Percentiles rank a stretch among this genome's conserved stretches.
Evolutionary conservation across 2,329 filamentous ascomycete genomes (phyloP).

Genomic region (Scytalidium lignicola): DNA sequence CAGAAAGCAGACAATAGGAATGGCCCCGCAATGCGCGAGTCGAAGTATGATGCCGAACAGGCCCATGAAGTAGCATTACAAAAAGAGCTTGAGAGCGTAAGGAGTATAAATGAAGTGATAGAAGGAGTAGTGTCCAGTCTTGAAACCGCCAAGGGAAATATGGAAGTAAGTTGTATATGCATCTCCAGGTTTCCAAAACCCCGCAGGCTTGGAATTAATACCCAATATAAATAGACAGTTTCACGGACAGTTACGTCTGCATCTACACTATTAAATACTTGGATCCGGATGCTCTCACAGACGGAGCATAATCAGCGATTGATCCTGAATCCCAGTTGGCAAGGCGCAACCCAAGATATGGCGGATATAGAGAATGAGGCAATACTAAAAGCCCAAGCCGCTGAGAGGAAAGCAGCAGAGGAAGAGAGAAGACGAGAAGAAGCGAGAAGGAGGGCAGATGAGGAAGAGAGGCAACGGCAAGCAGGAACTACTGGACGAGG

Average conservation of each 20-base stretch:
- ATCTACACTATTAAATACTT: slow-evolving; percentile 85
- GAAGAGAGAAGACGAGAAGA: slow-evolving; percentile 75
- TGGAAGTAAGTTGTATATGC: slow-evolving; percentile 52
- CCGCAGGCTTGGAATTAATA: slow-evolving; percentile 7
- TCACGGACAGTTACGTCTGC: slow-evolving; percentile 80
- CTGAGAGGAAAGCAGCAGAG: slow-evolving; percentile 70
- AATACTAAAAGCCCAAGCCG: slow-evolving; percentile 66
- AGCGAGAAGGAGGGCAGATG: slow-evolving; percentile 56
- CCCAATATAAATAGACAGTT: slow-evolving; percentile 57
- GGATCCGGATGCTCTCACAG: slow-evolving; percentile 92
- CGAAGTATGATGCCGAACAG: slow-evolving; percentile 58
- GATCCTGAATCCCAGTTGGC: slow-evolving; percentile 83
- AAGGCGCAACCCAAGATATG: slow-evolving; percentile 81
- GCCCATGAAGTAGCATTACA: slow-evolving; percentile 69
- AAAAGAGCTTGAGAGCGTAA: slow-evolving; percentile 75
- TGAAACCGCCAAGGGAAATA: slow-evolving; percentile 68
- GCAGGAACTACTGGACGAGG: slow-evolving; percentile 33
- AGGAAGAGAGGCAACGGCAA: slow-evolving; percentile 45
- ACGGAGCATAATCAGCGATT: slow-evolving; percentile 96
- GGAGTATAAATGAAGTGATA: slow-evolving; percentile 82
- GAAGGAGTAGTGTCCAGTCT: slow-evolving; percentile 71
- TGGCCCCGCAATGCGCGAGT: slow-evolving; percentile 30
- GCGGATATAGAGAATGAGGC: slow-evolving; percentile 82
- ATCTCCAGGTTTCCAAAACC: neutral
- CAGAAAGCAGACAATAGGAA: slow-evolving; percentile 21